A percentile compares a stretch with the other conserved stretches of the same genome.
phyloP scores from a whole-genome alignment of 2,329 filamentous ascomycete species.

The Penicillium glabrum region DNA sequence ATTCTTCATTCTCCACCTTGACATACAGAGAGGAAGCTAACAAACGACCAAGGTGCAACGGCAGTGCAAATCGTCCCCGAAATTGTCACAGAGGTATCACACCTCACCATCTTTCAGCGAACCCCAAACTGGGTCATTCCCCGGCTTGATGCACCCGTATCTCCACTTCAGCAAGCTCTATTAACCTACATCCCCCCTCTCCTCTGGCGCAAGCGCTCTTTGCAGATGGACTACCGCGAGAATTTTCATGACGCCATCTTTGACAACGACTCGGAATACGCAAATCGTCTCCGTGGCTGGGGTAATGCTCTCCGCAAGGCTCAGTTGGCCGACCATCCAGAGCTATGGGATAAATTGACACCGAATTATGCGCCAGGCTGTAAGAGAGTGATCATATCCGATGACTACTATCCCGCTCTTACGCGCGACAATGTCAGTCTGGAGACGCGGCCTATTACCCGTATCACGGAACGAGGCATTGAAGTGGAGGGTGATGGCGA shows the following conservation, averaged over 20 bases:
- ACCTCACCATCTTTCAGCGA: slow-evolving; percentile 57
- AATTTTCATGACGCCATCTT: slow-evolving; percentile 47
- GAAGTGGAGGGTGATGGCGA: slow-evolving; percentile 43
- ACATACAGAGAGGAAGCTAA: neutral
- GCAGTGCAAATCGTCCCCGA: slow-evolving; percentile 61
- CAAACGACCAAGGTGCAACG: slow-evolving; percentile 48
- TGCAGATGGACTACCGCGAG: slow-evolving; percentile 58
- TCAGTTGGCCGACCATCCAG: slow-evolving; percentile 50
- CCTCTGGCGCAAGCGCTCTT: slow-evolving; percentile 51
- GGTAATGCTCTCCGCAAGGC: slow-evolving; percentile 43
- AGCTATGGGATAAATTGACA: slow-evolving; percentile 54
- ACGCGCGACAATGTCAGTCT: slow-evolving; percentile 30
- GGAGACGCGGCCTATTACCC: slow-evolving; percentile 51
- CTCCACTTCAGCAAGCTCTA: slow-evolving; percentile 42
- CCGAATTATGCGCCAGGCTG: slow-evolving; percentile 40
- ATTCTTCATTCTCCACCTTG: neutral
- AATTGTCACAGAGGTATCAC: slow-evolving; percentile 50
- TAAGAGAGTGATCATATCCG: slow-evolving; percentile 17
- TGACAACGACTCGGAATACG: slow-evolving; percentile 38
- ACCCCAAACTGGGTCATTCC: slow-evolving; percentile 62
- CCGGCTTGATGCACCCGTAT: slow-evolving; percentile 50
- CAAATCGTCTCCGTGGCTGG: slow-evolving; percentile 40
- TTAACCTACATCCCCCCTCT: slow-evolving; percentile 54
- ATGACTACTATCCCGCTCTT: slow-evolving; percentile 22
- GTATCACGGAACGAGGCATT: slow-evolving; percentile 50